These are phyloP conservation scores for Trametes pubescens DNA, from an alignment of 1,284 basidiomycete genomes.

Conservation along the genomic window DNA sequence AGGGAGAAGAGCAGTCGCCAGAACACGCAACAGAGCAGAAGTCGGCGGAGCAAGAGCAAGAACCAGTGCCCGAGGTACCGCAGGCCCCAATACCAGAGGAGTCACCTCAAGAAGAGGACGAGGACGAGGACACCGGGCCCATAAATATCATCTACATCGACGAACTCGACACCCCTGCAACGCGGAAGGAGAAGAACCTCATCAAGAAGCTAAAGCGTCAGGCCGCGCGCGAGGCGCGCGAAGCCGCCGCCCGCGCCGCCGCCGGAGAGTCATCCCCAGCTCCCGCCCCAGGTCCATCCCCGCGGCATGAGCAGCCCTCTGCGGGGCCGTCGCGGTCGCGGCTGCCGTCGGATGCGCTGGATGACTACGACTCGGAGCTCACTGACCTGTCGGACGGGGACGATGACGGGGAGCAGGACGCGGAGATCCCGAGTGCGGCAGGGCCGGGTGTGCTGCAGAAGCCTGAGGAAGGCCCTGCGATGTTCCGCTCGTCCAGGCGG, in stretches of 20 bases:
- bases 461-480: constrained; percentile 4
- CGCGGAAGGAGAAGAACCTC: constrained; percentile 61
- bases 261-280: background rate
- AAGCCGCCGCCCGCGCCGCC: constrained; percentile 13
- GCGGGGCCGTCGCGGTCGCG: constrained; percentile 22
- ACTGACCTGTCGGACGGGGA: constrained; percentile 24
- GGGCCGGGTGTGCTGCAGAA: constrained; percentile 7
- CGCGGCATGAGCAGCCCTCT: background rate
- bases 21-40: constrained; percentile 2
- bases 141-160: constrained; percentile 60
- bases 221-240: constrained; percentile 20
- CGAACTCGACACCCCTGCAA: constrained; percentile 72
- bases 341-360: constrained; percentile 12
- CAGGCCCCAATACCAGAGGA: background rate
- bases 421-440: constrained; percentile 11
- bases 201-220: constrained; percentile 54
- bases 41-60: background rate
- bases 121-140: constrained; percentile 24
- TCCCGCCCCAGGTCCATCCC: background rate
- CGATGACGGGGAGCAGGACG: constrained; percentile 9
- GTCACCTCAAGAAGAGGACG: constrained; percentile 14
- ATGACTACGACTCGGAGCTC: constrained; percentile 25
- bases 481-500: constrained; percentile 15
- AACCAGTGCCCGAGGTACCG: background rate
- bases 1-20: background rate